Evolutionary conservation across 2,329 filamentous ascomycete species (phyloP).

Genomic region (Hirsutella rhossiliensis): DNA sequence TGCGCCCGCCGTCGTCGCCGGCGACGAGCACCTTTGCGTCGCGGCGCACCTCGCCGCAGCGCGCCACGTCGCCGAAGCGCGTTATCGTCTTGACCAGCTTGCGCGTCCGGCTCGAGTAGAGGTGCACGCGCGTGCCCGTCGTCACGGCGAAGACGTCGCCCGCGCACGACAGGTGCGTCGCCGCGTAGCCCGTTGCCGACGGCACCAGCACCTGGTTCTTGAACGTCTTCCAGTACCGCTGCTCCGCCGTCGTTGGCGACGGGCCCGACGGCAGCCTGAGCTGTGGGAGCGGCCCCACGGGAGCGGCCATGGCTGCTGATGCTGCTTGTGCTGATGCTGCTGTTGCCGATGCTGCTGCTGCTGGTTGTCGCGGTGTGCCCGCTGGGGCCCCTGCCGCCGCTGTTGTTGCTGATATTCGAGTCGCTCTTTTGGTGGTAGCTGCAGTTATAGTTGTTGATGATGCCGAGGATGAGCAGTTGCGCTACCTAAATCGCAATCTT

Average conservation of each 20-base stretch:
- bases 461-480: too few relatives aligned
- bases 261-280: constrained; percentile 77
- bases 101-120: constrained; percentile 84
- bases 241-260: constrained; percentile 76
- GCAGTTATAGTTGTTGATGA: too few relatives aligned
- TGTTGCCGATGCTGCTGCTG: not conserved
- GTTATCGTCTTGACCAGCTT: constrained; percentile 91
- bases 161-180: constrained; percentile 77
- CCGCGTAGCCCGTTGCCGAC: constrained; percentile 77
- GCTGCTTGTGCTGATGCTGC: not conserved
- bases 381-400: too few relatives aligned
- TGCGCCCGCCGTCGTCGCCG: constrained; percentile 80
- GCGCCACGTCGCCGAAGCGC: constrained; percentile 82
- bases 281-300: constrained; percentile 67
- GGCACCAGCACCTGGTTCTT: constrained; percentile 83
- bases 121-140: constrained; percentile 84
- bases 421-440: too few relatives aligned
- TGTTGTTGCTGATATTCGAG: too few relatives aligned
- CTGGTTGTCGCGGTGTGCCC: not conserved
- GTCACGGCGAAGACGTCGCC: constrained; percentile 81
- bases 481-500: not conserved
- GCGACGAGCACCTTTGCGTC: constrained; percentile 86
- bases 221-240: constrained; percentile 93
- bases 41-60: constrained; percentile 75
- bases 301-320: constrained; percentile 52